A percentile compares a stretch with the other conserved stretches of the same genome.
These are phyloP conservation scores for Leishmania martiniquensis DNA, from an alignment of 208 protist species.

Conservation along the genomic window DNA sequence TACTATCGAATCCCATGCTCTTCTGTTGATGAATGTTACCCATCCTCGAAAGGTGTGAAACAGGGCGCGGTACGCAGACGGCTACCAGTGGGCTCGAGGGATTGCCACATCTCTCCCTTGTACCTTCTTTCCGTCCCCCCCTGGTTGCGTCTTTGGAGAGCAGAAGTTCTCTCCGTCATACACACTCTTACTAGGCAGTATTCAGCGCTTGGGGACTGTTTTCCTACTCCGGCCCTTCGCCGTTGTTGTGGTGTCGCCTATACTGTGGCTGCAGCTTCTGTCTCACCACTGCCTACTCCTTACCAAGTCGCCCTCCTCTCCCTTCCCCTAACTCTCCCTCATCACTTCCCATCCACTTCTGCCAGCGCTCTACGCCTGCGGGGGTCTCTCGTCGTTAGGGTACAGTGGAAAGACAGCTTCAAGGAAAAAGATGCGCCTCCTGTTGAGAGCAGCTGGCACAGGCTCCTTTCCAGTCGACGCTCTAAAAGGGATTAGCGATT, in stretches of 20 bases:
- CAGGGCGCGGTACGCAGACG: background rate
- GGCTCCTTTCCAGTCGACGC: background rate
- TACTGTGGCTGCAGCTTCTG: background rate
- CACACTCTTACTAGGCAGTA: background rate
- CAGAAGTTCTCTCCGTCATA: background rate
- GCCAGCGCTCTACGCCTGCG: background rate
- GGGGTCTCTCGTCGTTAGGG: background rate
- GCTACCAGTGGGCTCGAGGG: background rate
- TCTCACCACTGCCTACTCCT: background rate
- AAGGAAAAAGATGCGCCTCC: background rate
- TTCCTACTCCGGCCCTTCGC: background rate
- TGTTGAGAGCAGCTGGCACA: background rate
- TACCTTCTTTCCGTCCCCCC: background rate
- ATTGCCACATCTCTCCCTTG: background rate
- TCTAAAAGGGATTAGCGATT: background rate
- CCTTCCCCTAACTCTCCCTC: background rate
- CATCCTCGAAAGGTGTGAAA: background rate
- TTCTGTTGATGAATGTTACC: background rate
- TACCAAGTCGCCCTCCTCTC: no score
- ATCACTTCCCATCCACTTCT: slow-evolving; percentile 4
- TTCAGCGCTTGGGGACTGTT: background rate
- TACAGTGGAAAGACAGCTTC: background rate
- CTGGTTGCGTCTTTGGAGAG: background rate
- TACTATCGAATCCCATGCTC: background rate
- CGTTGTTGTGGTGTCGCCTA: background rate